Conservation (phyloP, 495 filamentous ascomycete species). For the Xylaria sp. region DNA sequence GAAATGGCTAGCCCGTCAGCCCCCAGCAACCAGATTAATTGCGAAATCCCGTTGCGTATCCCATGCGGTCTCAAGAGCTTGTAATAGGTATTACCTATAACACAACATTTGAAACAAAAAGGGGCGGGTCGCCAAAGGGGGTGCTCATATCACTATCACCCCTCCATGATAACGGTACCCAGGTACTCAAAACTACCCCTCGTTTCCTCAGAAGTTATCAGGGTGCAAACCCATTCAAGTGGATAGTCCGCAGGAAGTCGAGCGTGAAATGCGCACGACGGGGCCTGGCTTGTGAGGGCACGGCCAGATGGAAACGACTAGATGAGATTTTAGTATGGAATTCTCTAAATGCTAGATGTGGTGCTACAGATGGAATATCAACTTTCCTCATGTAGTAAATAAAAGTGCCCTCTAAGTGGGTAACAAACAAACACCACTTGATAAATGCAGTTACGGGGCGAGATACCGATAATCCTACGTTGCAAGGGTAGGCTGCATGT, state of each 20-base stretch:
- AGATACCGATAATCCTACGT: slow-evolving; percentile 7
- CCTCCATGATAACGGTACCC: neutral
- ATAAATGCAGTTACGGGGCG: slow-evolving; percentile 2
- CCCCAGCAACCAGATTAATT: neutral
- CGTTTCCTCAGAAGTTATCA: neutral
- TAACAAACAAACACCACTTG: neutral
- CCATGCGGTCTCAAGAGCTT: neutral
- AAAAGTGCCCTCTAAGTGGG: neutral
- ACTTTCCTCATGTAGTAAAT: neutral
- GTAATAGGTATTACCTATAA: no score
- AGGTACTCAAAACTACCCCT: neutral
- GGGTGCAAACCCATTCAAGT: neutral
- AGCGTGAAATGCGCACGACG: neutral
- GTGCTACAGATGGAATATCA: neutral
- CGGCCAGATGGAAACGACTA: neutral
- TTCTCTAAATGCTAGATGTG: neutral
- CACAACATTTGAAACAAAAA: neutral
- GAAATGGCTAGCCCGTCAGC: neutral
- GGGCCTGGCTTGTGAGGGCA: neutral
- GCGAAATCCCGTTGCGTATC: neutral
- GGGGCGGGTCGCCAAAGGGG: neutral
- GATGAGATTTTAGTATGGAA: neutral
- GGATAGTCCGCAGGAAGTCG: neutral
- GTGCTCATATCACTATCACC: neutral
- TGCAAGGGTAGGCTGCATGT: neutral